Evolutionary conservation across 257 asterid species (phyloP).

Genomic region (Verbena officinalis): DNA sequence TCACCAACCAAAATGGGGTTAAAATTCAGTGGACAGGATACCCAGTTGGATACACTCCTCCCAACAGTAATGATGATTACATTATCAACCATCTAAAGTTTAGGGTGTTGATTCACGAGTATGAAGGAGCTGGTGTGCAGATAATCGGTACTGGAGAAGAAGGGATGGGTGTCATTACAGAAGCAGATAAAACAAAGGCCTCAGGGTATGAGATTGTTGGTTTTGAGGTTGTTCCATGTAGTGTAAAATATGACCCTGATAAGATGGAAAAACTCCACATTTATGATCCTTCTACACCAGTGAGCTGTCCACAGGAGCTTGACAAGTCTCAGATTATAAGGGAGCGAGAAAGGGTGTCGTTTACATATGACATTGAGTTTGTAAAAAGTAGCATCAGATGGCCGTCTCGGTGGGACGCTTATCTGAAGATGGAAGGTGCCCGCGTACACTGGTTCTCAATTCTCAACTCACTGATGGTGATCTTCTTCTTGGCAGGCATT

Average conservation of each 20-base stretch:
- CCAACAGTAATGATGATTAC: constrained; percentile 56
- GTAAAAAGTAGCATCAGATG: constrained; percentile 64
- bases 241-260: constrained; percentile 48
- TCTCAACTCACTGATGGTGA: constrained; percentile 74
- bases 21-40: constrained; percentile 77
- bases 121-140: constrained; percentile 66
- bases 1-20: constrained; percentile 63
- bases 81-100: constrained; percentile 68
- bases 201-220: constrained; percentile 51
- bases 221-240: constrained; percentile 48
- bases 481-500: constrained; percentile 76
- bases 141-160: constrained; percentile 70
- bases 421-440: constrained; percentile 79
- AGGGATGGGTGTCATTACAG: constrained; percentile 58
- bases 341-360: constrained; percentile 66
- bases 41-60: constrained; percentile 72
- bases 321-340: constrained; percentile 62
- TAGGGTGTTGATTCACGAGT: constrained; percentile 66
- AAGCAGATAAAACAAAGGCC: constrained; percentile 55
- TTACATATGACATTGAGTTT: constrained; percentile 77
- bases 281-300: constrained; percentile 43
- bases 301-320: constrained; percentile 55
- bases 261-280: constrained; percentile 58
- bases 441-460: constrained; percentile 90
- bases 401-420: constrained; percentile 93